phyloP scores from a whole-genome alignment of 257 asterid genomes.

The Solanum chiquidenum region DNA sequence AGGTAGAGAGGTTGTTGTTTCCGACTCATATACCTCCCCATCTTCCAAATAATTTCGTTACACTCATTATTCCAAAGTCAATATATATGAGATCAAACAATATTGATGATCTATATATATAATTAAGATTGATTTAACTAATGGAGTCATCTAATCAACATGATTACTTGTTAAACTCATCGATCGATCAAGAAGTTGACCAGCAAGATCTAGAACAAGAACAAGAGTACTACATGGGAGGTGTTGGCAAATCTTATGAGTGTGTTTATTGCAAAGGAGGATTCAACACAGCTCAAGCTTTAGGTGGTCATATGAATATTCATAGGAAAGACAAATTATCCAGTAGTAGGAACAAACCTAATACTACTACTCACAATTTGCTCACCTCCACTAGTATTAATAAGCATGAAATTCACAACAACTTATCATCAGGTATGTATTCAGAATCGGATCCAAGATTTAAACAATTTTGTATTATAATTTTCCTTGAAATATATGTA shows the following conservation, averaged over 20 bases:
- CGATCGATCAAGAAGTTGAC: conserved; percentile 3
- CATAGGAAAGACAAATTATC: conserved; percentile 45
- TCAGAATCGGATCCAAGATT: conserved; percentile 1
- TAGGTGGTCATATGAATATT: conserved; percentile 86
- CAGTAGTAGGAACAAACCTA: conserved; percentile 24
- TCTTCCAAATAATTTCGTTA: background rate
- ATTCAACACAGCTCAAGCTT: conserved; percentile 75
- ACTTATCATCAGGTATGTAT: background rate
- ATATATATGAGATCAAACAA: background rate
- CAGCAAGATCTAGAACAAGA: conserved; percentile 4
- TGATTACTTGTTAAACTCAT: conserved; percentile 9
- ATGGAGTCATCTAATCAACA: conserved; percentile 24
- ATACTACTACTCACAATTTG: background rate
- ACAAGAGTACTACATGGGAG: conserved; percentile 6
- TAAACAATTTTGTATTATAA: background rate
- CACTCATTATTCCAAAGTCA: background rate
- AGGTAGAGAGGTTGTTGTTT: background rate
- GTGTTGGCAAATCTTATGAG: conserved; percentile 52
- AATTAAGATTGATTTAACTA: background rate
- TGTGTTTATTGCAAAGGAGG: conserved; percentile 77
- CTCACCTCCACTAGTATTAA: background rate
- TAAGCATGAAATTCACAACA: background rate
- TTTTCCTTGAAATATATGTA: background rate
- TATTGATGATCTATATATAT: background rate
- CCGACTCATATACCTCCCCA: background rate